A percentile compares a stretch with the other conserved stretches of the same genome.
Conservation (phyloP, 163 green algal genomes). For the Volvox carteri region DNA sequence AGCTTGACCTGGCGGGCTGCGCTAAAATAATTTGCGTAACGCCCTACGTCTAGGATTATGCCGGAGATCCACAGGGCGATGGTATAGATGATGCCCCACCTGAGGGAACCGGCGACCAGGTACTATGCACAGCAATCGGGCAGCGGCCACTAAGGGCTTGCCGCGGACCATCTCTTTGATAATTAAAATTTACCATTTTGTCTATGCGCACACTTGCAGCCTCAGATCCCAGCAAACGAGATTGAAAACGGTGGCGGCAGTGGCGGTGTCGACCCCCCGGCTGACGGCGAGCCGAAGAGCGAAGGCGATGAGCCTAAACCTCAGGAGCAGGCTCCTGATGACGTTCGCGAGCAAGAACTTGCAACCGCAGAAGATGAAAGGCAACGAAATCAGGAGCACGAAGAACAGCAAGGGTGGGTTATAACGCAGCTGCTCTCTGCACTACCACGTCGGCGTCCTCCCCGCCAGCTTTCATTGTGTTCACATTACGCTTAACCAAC, state of each 20-base stretch:
- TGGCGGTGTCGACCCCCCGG: neutral
- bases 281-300: neutral
- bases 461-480: neutral
- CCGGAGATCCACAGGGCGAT: neutral
- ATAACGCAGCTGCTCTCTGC: neutral
- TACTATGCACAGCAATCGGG: neutral
- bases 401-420: conserved; percentile 37
- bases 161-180: too few species aligned
- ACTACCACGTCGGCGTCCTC: neutral
- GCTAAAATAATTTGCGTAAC: neutral
- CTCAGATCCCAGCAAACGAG: neutral
- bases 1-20: neutral
- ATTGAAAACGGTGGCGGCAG: neutral
- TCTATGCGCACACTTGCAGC: too few species aligned
- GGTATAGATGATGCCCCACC: conserved; percentile 13
- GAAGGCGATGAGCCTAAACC: neutral
- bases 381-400: conserved; percentile 39
- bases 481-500: too few species aligned
- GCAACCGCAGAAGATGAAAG: conserved; percentile 44
- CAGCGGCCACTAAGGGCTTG: too few species aligned
- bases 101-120: conserved; percentile 10
- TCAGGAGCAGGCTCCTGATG: neutral
- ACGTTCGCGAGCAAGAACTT: conserved; percentile 38
- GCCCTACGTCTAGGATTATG: neutral
- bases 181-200: too few species aligned